These are phyloP conservation scores for Lepidopterella palustris DNA, from an alignment of 495 filamentous ascomycete genomes.

Conservation along the genomic window DNA sequence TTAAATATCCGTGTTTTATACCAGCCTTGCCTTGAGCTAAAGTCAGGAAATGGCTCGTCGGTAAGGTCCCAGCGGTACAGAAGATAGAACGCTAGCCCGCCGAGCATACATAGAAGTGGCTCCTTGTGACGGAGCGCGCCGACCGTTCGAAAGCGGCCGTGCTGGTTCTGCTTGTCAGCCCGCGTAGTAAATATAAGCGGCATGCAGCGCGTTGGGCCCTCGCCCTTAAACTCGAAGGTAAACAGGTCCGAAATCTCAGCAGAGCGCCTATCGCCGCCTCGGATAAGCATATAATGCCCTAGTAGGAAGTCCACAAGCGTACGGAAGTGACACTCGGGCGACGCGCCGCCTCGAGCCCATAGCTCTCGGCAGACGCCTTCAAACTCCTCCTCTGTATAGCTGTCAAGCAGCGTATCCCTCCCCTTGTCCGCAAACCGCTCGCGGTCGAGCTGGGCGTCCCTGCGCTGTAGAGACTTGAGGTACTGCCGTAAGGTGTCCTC, in stretches of 20 bases:
- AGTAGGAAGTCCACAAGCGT: constrained; percentile 1
- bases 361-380: too few species aligned
- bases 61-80: constrained; percentile 15
- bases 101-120: constrained; percentile 12
- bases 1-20: constrained; percentile 9
- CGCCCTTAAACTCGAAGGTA: constrained; percentile 14
- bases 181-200: constrained; percentile 12
- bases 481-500: too few species aligned
- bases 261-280: not conserved
- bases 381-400: too few species aligned
- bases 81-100: constrained; percentile 15
- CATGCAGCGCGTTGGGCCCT: constrained; percentile 10
- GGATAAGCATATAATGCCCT: constrained; percentile 4
- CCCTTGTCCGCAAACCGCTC: too few species aligned
- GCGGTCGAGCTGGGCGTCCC: too few species aligned
- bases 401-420: too few species aligned
- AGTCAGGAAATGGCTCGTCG: too few species aligned
- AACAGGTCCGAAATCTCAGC: constrained; percentile 16
- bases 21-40: constrained; percentile 4
- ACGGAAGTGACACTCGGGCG: not conserved
- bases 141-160: constrained; percentile 6
- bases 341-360: not conserved
- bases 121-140: constrained; percentile 8
- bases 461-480: too few species aligned
- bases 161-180: constrained; percentile 14